Evolutionary conservation across 2,329 filamentous ascomycete species (phyloP).

Genomic region (Incumbomyces lentus): DNA sequence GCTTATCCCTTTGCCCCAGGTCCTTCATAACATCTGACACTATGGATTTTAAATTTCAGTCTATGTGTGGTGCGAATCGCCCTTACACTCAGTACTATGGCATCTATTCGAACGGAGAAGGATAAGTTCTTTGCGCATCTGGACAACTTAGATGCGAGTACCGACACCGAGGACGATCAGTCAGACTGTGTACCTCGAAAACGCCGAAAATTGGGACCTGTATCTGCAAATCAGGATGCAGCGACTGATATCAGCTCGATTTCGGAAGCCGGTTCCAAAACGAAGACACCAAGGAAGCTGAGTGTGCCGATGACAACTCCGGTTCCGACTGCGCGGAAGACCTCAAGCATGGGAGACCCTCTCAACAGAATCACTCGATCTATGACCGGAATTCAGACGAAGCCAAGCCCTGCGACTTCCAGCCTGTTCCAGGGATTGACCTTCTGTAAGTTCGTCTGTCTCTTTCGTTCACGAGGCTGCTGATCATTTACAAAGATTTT

Average conservation of each 20-base stretch:
- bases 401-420: background rate
- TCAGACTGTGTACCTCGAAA: background rate
- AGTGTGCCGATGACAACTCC: no score
- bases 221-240: no score
- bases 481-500: slow-evolving; percentile 43
- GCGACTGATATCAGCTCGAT: no score
- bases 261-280: no score
- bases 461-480: no score
- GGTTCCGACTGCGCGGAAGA: no score
- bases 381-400: background rate
- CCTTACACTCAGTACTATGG: slow-evolving; percentile 7
- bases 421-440: slow-evolving; percentile 48
- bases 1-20: no score
- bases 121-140: slow-evolving; percentile 18
- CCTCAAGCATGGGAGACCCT: no score
- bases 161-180: slow-evolving; percentile 12
- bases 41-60: slow-evolving; percentile 1
- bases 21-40: background rate
- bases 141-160: slow-evolving; percentile 19
- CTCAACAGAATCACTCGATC: no score
- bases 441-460: slow-evolving; percentile 40
- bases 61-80: background rate
- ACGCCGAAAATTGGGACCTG: background rate
- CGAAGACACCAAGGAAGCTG: no score
- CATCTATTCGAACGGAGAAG: slow-evolving; percentile 9